phyloP scores from a whole-genome alignment of 139 green algal species.

The Chloropicon primus region DNA sequence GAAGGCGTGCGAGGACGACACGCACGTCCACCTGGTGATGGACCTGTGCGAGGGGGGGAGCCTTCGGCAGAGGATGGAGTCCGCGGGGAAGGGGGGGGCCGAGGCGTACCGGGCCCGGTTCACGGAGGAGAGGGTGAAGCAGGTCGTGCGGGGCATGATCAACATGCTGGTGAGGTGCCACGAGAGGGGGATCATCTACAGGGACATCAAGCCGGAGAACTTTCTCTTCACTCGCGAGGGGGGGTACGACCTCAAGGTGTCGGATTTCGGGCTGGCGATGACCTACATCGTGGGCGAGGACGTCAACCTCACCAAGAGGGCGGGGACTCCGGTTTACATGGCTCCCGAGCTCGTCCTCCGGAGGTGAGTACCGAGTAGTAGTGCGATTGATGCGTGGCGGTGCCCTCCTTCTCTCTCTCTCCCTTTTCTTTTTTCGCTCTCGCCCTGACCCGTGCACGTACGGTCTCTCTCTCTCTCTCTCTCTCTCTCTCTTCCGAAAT shows the following conservation, averaged over 20 bases:
- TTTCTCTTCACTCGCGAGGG: background rate
- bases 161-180: background rate
- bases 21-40: constrained; percentile 18
- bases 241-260: background rate
- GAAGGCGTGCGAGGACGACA: constrained; percentile 19
- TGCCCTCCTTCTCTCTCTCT: too few species aligned
- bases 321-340: constrained; percentile 15
- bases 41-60: constrained; percentile 20
- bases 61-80: constrained; percentile 8
- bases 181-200: background rate
- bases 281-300: background rate
- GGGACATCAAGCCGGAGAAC: background rate
- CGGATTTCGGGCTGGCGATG: background rate
- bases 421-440: background rate
- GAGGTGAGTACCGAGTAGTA: background rate
- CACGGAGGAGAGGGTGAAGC: background rate
- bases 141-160: background rate
- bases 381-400: too few species aligned
- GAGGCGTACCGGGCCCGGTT: background rate
- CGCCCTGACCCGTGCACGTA: too few species aligned
- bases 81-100: background rate
- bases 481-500: too few species aligned
- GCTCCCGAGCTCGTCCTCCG: constrained; percentile 8
- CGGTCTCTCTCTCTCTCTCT: too few species aligned
- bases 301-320: background rate